These are phyloP conservation scores for Schoenoplectus tabernaemontani DNA, from an alignment of 202 grass and related monocot genomes.

Conservation along the genomic window DNA sequence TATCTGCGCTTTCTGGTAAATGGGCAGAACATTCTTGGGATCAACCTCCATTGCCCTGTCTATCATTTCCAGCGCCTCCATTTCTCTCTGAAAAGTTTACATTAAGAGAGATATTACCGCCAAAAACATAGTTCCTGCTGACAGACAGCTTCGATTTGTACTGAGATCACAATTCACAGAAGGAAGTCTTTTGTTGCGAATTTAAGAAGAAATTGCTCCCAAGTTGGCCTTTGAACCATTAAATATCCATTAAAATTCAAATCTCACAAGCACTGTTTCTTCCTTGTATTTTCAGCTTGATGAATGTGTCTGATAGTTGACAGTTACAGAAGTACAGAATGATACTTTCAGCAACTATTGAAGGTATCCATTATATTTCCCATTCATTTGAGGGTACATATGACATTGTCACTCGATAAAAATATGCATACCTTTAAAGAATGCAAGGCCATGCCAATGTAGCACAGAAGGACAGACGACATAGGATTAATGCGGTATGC, in stretches of 20 bases:
- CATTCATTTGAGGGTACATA: background rate
- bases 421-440: constrained; percentile 60
- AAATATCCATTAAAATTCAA: background rate
- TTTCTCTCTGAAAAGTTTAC: constrained; percentile 59
- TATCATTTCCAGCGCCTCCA: constrained; percentile 84
- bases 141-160: no score
- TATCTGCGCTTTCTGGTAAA: constrained; percentile 91
- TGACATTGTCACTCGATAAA: background rate
- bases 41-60: constrained; percentile 73
- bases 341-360: background rate
- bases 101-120: background rate
- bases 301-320: background rate
- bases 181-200: constrained; percentile 17
- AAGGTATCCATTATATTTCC: background rate
- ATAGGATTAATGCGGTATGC: constrained; percentile 83
- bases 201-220: background rate
- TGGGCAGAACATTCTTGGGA: constrained; percentile 85
- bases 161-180: no score
- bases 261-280: background rate
- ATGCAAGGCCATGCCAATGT: constrained; percentile 86
- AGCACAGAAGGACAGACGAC: constrained; percentile 97
- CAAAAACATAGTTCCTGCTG: no score
- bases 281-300: background rate
- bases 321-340: background rate
- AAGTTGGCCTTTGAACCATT: background rate